These are phyloP conservation scores for Chlorophyllum brunneum DNA, from an alignment of 768 basidiomycete species.

Conservation along the genomic window DNA sequence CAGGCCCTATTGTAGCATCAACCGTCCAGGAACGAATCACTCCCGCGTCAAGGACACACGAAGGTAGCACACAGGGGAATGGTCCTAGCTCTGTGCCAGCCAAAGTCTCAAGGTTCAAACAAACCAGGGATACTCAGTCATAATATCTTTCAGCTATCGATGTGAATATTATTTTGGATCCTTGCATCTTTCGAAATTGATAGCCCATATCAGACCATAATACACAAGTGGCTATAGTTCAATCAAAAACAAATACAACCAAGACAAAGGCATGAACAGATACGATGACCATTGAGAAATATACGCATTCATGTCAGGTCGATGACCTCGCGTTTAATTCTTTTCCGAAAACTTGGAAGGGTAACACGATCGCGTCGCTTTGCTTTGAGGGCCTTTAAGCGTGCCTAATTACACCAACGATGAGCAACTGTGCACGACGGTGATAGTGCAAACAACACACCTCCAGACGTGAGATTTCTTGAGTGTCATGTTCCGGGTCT, in stretches of 20 bases:
- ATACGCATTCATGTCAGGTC: neutral
- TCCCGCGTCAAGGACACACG: neutral
- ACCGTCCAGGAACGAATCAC: slow-evolving; percentile 11
- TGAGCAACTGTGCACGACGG: too few relatives aligned
- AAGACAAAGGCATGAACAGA: neutral
- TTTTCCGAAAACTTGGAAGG: neutral
- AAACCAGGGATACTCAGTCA: slow-evolving; percentile 16
- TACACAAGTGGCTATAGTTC: neutral
- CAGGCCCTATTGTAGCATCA: slow-evolving; percentile 1
- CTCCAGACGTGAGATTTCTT: neutral
- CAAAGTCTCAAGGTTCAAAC: slow-evolving; percentile 28
- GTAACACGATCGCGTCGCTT: neutral
- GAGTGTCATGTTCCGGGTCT: neutral
- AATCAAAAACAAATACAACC: neutral
- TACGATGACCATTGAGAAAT: too few relatives aligned
- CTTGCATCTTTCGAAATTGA: neutral
- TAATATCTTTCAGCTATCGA: neutral
- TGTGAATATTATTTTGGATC: neutral
- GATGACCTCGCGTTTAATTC: slow-evolving; percentile 5
- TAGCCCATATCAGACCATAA: neutral
- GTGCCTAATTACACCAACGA: neutral
- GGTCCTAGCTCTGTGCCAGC: slow-evolving; percentile 12
- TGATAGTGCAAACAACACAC: too few relatives aligned
- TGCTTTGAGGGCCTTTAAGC: neutral
- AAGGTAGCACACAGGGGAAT: neutral